Percentiles rank a stretch among this genome's conserved stretches.
These are phyloP conservation scores for Ceratobasidium sp. DNA, from an alignment of 1,284 basidiomycete species.

Conservation along the genomic window DNA sequence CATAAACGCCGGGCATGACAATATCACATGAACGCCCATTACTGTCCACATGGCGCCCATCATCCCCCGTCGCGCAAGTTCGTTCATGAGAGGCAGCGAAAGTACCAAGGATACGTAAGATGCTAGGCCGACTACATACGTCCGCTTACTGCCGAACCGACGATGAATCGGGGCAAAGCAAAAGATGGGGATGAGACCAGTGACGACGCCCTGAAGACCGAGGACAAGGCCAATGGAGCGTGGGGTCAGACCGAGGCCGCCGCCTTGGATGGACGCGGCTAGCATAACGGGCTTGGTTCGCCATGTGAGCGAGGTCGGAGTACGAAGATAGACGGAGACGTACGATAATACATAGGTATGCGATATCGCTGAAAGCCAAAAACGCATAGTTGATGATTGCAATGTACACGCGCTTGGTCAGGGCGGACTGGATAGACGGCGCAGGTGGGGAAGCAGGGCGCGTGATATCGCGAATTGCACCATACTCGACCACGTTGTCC, in stretches of 20 bases:
- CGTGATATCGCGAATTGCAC: not conserved
- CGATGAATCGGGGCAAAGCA: conserved; percentile 44
- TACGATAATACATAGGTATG: conserved; percentile 18
- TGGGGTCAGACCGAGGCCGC: conserved; percentile 46
- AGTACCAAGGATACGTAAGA: conserved; percentile 30
- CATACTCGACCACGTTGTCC: not conserved
- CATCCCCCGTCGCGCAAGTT: conserved; percentile 21
- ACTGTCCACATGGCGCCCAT: conserved; percentile 26
- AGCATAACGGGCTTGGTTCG: conserved; percentile 41
- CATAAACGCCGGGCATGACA: conserved; percentile 32
- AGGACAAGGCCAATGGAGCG: conserved; percentile 45
- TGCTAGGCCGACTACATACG: conserved; percentile 35
- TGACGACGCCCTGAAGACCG: conserved; percentile 43
- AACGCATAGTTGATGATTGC: conserved; percentile 39
- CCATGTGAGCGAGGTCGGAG: not conserved
- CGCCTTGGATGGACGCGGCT: conserved; percentile 41
- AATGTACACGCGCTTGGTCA: conserved; percentile 34
- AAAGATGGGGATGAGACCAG: conserved; percentile 42
- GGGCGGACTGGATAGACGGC: conserved; percentile 15
- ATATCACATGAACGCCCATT: conserved; percentile 26
- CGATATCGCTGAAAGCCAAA: conserved; percentile 37
- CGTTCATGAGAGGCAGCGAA: conserved; percentile 45
- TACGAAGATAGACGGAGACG: not conserved
- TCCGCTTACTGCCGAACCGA: conserved; percentile 44
- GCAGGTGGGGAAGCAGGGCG: not conserved